phyloP scores from a whole-genome alignment of 129 eudicot genomes.

The Calendula officinalis region DNA sequence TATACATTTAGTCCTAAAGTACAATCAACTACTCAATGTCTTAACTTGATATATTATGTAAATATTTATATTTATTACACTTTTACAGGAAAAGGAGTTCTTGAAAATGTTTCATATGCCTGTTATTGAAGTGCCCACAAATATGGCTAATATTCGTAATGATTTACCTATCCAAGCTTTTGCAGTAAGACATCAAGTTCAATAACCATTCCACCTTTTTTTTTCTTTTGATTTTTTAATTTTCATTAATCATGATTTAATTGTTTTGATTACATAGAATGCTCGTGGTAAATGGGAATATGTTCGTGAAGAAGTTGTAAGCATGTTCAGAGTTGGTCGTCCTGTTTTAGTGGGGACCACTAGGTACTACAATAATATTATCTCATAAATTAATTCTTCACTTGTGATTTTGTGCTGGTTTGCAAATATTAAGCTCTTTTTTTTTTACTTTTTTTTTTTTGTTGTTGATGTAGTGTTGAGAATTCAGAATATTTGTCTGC shows the following conservation, averaged over 20 bases:
- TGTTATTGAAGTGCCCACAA: constrained; percentile 97
- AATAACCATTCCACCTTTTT: not conserved
- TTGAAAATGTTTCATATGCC: constrained; percentile 94
- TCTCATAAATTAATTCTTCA: constrained; percentile 8
- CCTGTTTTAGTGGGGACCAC: constrained; percentile 99
- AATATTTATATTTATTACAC: constrained; percentile 4
- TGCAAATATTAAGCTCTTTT: not conserved
- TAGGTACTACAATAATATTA: constrained; percentile 52
- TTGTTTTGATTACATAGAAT: constrained; percentile 46
- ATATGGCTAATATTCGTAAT: constrained; percentile 80
- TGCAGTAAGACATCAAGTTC: constrained; percentile 65
- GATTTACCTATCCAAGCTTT: constrained; percentile 95
- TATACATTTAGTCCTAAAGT: constrained; percentile 2
- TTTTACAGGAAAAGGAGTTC: constrained; percentile 87
- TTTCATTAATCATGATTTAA: constrained; percentile 10
- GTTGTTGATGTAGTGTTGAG: constrained; percentile 77
- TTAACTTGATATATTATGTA: not conserved
- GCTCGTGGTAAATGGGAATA: constrained; percentile 94
- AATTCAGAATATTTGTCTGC: constrained; percentile 85
- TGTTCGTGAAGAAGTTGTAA: constrained; percentile 76
- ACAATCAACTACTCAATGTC: constrained; percentile 1
- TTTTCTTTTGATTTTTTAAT: not conserved
- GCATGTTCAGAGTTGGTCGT: constrained; percentile 83
- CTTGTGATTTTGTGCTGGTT: not conserved
- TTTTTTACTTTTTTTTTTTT: not conserved